Conservation (phyloP, 495 filamentous ascomycete genomes). For the Podospora didyma region DNA sequence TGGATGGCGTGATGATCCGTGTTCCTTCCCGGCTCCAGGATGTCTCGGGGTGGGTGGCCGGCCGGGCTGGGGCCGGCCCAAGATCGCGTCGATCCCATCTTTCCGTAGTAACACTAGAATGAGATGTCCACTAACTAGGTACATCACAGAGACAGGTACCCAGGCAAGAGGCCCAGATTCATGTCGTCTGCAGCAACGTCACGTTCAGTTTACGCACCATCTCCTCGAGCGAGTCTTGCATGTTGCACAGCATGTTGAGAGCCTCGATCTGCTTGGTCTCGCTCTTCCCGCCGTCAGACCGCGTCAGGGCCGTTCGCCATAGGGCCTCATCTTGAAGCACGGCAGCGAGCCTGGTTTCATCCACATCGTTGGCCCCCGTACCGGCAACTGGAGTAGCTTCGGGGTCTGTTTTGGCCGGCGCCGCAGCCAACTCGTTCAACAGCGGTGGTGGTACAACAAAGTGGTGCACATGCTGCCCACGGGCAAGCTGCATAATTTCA, state of each 20-base stretch:
- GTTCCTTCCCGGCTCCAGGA: too few relatives aligned
- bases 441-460: slow-evolving; percentile 55
- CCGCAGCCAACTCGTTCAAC: slow-evolving; percentile 41
- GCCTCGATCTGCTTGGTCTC: slow-evolving; percentile 54
- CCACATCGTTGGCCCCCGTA: slow-evolving; percentile 32
- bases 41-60: too few relatives aligned
- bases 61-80: too few relatives aligned
- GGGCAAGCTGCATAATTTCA: slow-evolving; percentile 56
- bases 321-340: slow-evolving; percentile 37
- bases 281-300: slow-evolving; percentile 43
- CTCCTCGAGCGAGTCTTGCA: slow-evolving; percentile 51
- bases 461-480: slow-evolving; percentile 49
- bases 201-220: slow-evolving; percentile 29
- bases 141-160: too few relatives aligned
- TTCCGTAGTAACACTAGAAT: too few relatives aligned
- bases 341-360: slow-evolving; percentile 25
- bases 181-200: background rate
- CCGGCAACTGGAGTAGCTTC: slow-evolving; percentile 16
- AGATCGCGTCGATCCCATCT: too few relatives aligned
- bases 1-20: too few relatives aligned
- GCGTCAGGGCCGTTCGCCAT: slow-evolving; percentile 49
- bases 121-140: too few relatives aligned
- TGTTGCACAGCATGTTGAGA: slow-evolving; percentile 58
- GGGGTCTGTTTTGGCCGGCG: slow-evolving; percentile 19
- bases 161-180: background rate